Evolutionary conservation across 768 basidiomycete species (phyloP), one percentile per base, ranked within the genome.

Genomic region (Boletales sp.): DNA sequence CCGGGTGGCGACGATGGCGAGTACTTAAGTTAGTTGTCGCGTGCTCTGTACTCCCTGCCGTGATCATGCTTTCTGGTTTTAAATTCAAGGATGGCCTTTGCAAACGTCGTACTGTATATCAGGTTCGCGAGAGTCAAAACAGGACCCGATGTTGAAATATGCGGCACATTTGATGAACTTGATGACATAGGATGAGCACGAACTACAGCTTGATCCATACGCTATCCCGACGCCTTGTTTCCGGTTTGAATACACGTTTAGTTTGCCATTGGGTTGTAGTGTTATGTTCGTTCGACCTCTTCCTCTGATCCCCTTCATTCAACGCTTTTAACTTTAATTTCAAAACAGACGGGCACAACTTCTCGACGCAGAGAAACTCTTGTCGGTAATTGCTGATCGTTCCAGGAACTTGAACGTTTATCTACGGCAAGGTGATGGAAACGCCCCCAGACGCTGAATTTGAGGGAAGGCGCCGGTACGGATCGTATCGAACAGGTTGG

Each of bases 1-100:
- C 54, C 81, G 85, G 40, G 86, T 86, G 35, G 91, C 91, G 8
- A 83, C 83, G 0, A 77, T 71, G n/a, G n/a, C n/a, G n/a, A n/a
- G 9, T 32, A 30, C 14, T 24, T 24, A 3, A 19, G 56, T 57
- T 18, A 42, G 46, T 3, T 6, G 17, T 35, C 2, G 2, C 4
- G 0, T 40, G 3, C 10, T 3, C 18, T 3, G 32, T 19, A 31
- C 13, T 14, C 8, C 13, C 24, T 6, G 24, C 1, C 7, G 24
- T 15, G 11, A 4, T n/a, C 17, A 6, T 18, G 11, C 15, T 34
- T 34, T 13, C 8, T 2, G 0, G 2, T 4, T 19, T 15, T 29
- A 4, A 43, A 39, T 8, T 11, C 0, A n/a, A 54, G 43, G 5
- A 9, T 32, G 18, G 0, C 1, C 8, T 13, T 8, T 7, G 5